Conservation (phyloP, 129 eudicot genomes). For the Lactuca saligna region DNA sequence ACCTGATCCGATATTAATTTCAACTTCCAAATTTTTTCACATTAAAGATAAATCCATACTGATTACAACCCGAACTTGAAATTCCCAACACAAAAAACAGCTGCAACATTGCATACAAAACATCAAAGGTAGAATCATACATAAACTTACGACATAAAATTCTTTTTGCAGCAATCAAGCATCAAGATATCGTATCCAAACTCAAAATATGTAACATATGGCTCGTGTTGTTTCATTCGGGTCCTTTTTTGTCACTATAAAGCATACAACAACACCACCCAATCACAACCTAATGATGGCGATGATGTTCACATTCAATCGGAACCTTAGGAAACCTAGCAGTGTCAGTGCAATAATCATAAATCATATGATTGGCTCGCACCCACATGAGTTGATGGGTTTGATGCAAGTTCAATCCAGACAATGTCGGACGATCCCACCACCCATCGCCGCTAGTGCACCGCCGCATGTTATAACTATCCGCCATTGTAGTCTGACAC, state of each 20-base stretch:
- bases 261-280: background rate
- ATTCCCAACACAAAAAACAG: background rate
- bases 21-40: background rate
- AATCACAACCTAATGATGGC: conserved; percentile 30
- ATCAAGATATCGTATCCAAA: no score
- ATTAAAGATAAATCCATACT: background rate
- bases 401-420: conserved; percentile 76
- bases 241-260: conserved; percentile 20
- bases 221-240: conserved; percentile 18
- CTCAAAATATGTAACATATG: conserved; percentile 39
- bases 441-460: conserved; percentile 63
- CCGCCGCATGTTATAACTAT: conserved; percentile 38
- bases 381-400: conserved; percentile 88
- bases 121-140: background rate
- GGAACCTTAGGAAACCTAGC: conserved; percentile 65
- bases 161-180: no score
- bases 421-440: conserved; percentile 83
- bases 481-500: conserved; percentile 50
- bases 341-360: conserved; percentile 71
- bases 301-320: conserved; percentile 74
- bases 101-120: background rate
- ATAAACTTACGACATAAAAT: no score
- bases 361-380: conserved; percentile 75
- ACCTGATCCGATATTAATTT: background rate
- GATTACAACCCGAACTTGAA: background rate